phyloP scores from a whole-genome alignment of 768 basidiomycete species.

The Trametes cinnabarina region DNA sequence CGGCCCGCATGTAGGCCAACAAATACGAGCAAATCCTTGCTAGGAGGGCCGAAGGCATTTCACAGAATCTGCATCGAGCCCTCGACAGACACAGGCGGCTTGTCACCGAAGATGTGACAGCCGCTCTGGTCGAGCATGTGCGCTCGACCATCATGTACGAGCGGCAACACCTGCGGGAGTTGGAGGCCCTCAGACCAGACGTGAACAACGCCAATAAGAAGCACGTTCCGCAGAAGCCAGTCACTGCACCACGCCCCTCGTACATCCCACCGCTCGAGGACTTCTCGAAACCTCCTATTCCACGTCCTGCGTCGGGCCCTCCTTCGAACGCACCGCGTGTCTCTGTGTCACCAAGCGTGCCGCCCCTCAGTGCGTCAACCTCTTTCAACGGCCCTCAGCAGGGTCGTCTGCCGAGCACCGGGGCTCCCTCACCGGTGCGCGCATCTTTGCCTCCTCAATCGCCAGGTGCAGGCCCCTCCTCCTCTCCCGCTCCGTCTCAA shows the following conservation, averaged over 20 bases:
- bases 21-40: constrained; percentile 86
- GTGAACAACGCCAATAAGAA: constrained; percentile 67
- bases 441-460: constrained; percentile 41
- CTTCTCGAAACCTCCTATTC: constrained; percentile 38
- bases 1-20: constrained; percentile 59
- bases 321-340: constrained; percentile 22
- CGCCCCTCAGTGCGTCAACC: constrained; percentile 2
- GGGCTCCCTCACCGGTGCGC: constrained; percentile 1
- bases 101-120: constrained; percentile 88
- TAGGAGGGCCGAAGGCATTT: constrained; percentile 88
- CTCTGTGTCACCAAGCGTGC: constrained; percentile 7
- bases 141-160: constrained; percentile 92
- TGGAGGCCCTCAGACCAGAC: constrained; percentile 81
- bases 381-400: constrained; percentile 5
- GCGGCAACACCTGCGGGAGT: constrained; percentile 79
- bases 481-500: constrained; percentile 33
- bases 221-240: constrained; percentile 43
- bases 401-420: not conserved
- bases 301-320: constrained; percentile 22
- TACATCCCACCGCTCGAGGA: constrained; percentile 67
- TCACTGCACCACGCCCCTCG: constrained; percentile 58
- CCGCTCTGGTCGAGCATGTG: constrained; percentile 89
- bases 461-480: constrained; percentile 57
- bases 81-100: constrained; percentile 81
- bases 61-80: constrained; percentile 86